Percentiles rank a stretch among this genome's conserved stretches.
Conservation (phyloP, 2,329 filamentous ascomycete species). For the Pestalotiopsis sp. region DNA sequence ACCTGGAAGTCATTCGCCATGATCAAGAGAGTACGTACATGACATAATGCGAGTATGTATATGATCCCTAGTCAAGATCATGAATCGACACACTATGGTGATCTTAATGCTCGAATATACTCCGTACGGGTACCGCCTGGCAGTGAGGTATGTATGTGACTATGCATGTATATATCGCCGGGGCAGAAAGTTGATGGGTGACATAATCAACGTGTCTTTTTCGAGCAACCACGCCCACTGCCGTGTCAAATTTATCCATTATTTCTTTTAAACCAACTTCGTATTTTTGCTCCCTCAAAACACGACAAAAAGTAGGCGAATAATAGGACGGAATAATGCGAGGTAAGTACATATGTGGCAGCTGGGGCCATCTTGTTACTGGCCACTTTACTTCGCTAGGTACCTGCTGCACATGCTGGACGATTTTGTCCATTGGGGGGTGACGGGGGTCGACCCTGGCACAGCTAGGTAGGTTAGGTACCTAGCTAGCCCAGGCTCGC, state of each 20-base stretch:
- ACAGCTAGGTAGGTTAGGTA: not conserved
- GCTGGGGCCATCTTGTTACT: not conserved
- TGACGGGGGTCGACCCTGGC: constrained; percentile 4
- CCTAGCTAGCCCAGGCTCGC: constrained; percentile 1
- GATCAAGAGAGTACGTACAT: not conserved
- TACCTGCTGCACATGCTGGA: not conserved
- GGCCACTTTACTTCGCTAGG: not conserved
- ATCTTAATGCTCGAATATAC: not conserved
- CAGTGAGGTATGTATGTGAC: no score
- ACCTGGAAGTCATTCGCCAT: not conserved
- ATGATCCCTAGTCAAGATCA: not conserved
- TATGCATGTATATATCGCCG: no score
- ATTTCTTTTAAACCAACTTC: not conserved
- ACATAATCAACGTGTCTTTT: not conserved
- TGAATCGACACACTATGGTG: not conserved
- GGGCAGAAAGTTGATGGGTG: no score
- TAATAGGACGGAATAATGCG: not conserved
- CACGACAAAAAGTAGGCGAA: not conserved
- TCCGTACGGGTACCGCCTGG: no score
- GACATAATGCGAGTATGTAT: not conserved
- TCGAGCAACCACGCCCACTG: not conserved
- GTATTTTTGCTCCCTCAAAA: not conserved
- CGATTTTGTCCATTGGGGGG: constrained; percentile 1
- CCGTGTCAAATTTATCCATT: not conserved
- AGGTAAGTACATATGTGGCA: not conserved